A percentile compares a stretch with the other conserved stretches of the same genome.
Evolutionary conservation across 257 asterid species (phyloP).

Genomic region (Apocynum venetum): DNA sequence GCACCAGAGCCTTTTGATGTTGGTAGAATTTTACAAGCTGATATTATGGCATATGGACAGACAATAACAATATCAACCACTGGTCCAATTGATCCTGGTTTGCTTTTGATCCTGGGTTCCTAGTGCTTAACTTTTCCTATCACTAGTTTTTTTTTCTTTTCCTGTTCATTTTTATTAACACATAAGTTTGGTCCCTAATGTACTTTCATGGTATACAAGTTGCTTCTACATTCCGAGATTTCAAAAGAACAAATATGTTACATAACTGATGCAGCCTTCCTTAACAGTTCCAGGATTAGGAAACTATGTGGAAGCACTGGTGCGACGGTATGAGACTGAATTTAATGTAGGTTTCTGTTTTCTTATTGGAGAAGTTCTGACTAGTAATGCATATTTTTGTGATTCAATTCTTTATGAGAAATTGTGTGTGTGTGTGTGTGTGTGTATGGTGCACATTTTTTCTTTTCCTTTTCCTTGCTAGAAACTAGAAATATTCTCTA

Average conservation of each 20-base stretch:
- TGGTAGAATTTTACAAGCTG: slow-evolving; percentile 78
- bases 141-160: background rate
- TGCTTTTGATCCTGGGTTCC: slow-evolving; percentile 13
- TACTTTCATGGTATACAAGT: background rate
- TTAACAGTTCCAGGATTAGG: slow-evolving; percentile 90
- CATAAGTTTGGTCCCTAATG: background rate
- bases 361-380: background rate
- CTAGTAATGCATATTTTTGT: background rate
- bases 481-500: background rate
- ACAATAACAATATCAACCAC: slow-evolving; percentile 46
- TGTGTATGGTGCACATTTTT: background rate
- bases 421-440: no score
- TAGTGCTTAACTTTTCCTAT: background rate
- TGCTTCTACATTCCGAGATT: slow-evolving; percentile 1
- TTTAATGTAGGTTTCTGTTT: slow-evolving; percentile 57
- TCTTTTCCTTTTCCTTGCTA: background rate
- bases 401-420: background rate
- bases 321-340: slow-evolving; percentile 83
- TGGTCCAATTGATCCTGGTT: slow-evolving; percentile 78
- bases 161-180: background rate
- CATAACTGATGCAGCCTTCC: slow-evolving; percentile 18
- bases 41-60: slow-evolving; percentile 52
- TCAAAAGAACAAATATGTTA: background rate
- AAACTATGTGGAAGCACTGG: slow-evolving; percentile 93
- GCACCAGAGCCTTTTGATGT: slow-evolving; percentile 96